Base-by-base conservation (phyloP, 768 basidiomycete species). In the Serendipita sp. region DNA sequence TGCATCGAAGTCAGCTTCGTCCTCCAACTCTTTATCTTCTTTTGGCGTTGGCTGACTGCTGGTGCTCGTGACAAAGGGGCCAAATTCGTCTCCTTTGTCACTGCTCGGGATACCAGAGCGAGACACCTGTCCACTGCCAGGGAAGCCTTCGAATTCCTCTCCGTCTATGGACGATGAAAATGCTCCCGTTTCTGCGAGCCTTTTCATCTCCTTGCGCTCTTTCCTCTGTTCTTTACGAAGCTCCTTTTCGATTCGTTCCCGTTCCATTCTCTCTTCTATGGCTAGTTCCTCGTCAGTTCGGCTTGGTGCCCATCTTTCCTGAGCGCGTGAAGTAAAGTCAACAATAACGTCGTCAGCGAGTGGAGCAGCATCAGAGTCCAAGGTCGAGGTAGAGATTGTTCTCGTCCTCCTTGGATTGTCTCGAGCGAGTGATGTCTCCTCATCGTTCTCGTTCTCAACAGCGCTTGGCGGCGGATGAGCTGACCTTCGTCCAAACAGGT, bases 361-460 rank as follows among this genome's bases (percentile, higher is more conserved):
- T 0, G 82, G 82, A 3, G 86, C 81, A 2, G 87, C 86, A 67
- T 88, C 87, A 0, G 84, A 83, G 72, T 88, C 87, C 47, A 86
- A 78, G 3, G 84, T 84, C 3, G 76, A 73, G 2, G 77, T 73
- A 1, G 74, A 71, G 28, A 73, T 63, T 63, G 16, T 37, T 30
- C 56, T 28, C 16, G 8, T 13, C 15, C 35, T 16, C 45, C 51
- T 4, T 32, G 64, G 46, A 65, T 71, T 30, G 32, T 58, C 28
- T 65, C 56, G 47, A 44, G 45, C 38, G 34, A 15, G 64, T 8
- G 63, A 45, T 5, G 45, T 45, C 1, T 67, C 56, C 11, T 71
- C 73, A 2, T 79, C 10, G n/a, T 10, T 76, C 10, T 76, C 78
- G 8, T 84, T 84, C 13, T 78, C 78, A n/a, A 81, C 81, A 0